Conservation (phyloP, 108 stramenopile species). For the Pseudonitzschia delicatissima region DNA sequence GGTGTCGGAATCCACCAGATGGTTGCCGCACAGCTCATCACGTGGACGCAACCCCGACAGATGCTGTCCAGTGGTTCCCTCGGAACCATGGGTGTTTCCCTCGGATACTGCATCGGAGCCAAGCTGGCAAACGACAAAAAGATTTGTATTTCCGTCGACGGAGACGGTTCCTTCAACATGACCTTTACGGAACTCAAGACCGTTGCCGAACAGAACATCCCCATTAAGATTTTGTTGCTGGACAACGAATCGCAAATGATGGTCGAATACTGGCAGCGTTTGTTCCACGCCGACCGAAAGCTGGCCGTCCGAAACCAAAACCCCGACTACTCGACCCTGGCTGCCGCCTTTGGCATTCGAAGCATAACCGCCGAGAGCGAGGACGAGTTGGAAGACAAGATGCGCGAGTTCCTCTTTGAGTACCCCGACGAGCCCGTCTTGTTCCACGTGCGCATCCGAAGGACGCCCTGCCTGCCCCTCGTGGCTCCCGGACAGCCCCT, state of each 20-base stretch:
- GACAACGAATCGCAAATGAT: conserved; percentile 93
- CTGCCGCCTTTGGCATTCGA: conserved; percentile 80
- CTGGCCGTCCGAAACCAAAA: conserved; percentile 81
- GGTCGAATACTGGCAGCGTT: conserved; percentile 93
- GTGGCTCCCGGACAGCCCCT: conserved; percentile 85
- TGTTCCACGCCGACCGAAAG: conserved; percentile 88
- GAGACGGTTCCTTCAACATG: conserved; percentile 93
- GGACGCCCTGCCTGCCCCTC: conserved; percentile 84
- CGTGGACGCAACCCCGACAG: conserved; percentile 90
- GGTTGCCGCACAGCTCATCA: conserved; percentile 91
- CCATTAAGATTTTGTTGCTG: conserved; percentile 86
- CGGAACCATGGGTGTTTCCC: conserved; percentile 90
- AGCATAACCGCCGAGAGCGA: conserved; percentile 66
- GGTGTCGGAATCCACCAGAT: conserved; percentile 93
- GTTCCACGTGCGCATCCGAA: conserved; percentile 84
- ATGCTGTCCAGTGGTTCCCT: conserved; percentile 87
- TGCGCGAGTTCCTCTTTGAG: conserved; percentile 80
- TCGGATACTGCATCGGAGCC: conserved; percentile 84
- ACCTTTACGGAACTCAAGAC: conserved; percentile 92
- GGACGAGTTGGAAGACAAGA: conserved; percentile 75
- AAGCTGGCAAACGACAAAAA: conserved; percentile 85
- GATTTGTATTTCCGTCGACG: conserved; percentile 80
- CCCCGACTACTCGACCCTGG: conserved; percentile 76
- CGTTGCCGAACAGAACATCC: conserved; percentile 76
- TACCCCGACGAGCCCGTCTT: conserved; percentile 87